These are phyloP conservation scores for Xylariaceae sp. DNA, from an alignment of 2,329 filamentous ascomycete species.

Conservation along the genomic window DNA sequence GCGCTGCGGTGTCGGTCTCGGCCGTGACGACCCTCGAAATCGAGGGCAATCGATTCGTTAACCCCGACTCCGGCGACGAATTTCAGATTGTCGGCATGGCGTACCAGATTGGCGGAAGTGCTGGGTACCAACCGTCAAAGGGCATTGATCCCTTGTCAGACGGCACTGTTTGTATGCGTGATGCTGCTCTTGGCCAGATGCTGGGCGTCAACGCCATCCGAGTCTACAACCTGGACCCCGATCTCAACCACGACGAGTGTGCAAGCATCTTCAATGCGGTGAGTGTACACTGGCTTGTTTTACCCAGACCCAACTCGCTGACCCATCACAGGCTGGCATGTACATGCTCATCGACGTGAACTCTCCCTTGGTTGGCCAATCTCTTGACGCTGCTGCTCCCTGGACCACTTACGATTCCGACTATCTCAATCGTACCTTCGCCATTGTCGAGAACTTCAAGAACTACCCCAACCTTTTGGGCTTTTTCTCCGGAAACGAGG, in stretches of 20 bases:
- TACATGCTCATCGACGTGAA: slow-evolving; percentile 69
- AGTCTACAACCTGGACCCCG: slow-evolving; percentile 64
- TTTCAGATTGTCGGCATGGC: slow-evolving; percentile 66
- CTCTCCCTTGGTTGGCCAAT: slow-evolving; percentile 57
- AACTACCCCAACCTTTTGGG: slow-evolving; percentile 63
- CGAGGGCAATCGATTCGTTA: slow-evolving; percentile 56
- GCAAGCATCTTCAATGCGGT: slow-evolving; percentile 64
- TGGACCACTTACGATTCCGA: slow-evolving; percentile 56
- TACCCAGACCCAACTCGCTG: neutral
- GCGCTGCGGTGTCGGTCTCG: slow-evolving; percentile 48
- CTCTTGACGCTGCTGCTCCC: slow-evolving; percentile 51
- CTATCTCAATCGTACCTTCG: slow-evolving; percentile 64
- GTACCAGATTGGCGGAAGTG: slow-evolving; percentile 65
- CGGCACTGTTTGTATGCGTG: slow-evolving; percentile 54
- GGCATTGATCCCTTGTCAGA: slow-evolving; percentile 59
- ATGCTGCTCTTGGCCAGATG: slow-evolving; percentile 62
- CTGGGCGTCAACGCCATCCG: slow-evolving; percentile 65
- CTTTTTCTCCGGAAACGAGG: slow-evolving; percentile 78
- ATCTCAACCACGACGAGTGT: slow-evolving; percentile 64
- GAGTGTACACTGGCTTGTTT: slow-evolving; percentile 11
- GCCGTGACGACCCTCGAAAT: slow-evolving; percentile 57
- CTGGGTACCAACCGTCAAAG: slow-evolving; percentile 53
- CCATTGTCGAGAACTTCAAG: slow-evolving; percentile 64
- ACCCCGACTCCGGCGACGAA: slow-evolving; percentile 52
- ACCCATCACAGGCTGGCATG: slow-evolving; percentile 47